Evolutionary conservation across 2,329 filamentous ascomycete genomes (phyloP).

Genomic region (Ceratocystis colombiana): DNA sequence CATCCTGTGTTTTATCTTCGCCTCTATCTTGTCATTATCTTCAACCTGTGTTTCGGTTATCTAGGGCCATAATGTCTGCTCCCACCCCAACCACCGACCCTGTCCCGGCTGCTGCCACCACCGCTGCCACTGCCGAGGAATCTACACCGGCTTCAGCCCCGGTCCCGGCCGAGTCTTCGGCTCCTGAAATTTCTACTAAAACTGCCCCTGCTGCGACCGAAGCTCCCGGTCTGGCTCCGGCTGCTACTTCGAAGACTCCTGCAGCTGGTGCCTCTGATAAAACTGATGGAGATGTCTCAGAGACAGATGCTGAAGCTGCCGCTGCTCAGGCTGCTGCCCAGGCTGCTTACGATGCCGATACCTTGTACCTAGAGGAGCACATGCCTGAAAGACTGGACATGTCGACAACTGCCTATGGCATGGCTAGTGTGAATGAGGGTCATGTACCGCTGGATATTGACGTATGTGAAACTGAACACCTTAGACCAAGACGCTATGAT

Average conservation of each 20-base stretch:
- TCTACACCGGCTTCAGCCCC: neutral
- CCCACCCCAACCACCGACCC: neutral
- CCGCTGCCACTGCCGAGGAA: neutral
- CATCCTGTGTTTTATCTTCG: neutral
- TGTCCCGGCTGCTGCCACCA: neutral
- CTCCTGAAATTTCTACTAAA: neutral
- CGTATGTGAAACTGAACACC: conserved; percentile 14
- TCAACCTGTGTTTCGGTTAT: neutral
- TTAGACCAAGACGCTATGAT: neutral
- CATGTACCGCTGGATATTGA: conserved; percentile 23
- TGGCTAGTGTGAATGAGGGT: conserved; percentile 19
- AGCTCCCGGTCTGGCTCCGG: neutral
- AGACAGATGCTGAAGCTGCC: neutral
- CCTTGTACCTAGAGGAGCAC: conserved; percentile 25
- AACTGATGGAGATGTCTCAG: neutral
- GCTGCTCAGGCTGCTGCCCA: neutral
- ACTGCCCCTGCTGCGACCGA: neutral
- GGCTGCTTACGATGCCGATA: conserved; percentile 23
- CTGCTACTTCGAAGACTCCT: neutral
- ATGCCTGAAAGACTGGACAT: conserved; percentile 24
- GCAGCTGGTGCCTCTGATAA: too few relatives aligned
- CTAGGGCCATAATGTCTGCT: conserved; percentile 9
- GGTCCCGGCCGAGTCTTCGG: neutral
- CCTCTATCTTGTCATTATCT: neutral
- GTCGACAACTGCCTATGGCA: conserved; percentile 24